Evolutionary conservation across 2,329 filamentous ascomycete genomes (phyloP).

Genomic region (Talaromyces sp.): DNA sequence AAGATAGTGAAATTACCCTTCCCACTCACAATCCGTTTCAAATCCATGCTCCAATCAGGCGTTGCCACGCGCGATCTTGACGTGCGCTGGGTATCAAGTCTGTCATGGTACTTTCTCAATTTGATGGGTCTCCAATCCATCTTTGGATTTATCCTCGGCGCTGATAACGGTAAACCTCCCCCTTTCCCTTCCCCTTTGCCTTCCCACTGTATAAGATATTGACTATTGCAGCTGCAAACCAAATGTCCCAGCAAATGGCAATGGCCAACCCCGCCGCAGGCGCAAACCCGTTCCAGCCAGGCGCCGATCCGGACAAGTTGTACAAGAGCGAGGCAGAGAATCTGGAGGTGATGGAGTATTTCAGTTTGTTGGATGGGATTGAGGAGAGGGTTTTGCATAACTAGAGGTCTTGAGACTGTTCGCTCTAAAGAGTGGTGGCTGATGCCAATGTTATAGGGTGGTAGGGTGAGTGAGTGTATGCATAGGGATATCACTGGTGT

Average conservation of each 20-base stretch:
- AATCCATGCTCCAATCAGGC: conserved; percentile 97
- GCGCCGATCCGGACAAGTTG: conserved; percentile 92
- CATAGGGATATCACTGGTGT: too few species aligned
- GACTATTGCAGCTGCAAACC: conserved; percentile 67
- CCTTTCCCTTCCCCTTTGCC: neutral
- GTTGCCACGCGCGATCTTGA: conserved; percentile 95
- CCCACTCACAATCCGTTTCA: conserved; percentile 96
- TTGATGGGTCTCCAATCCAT: conserved; percentile 95
- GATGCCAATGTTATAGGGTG: too few species aligned
- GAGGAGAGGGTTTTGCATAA: conserved; percentile 74
- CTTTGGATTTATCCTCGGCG: conserved; percentile 94
- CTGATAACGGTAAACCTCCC: conserved; percentile 76
- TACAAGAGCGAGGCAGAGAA: conserved; percentile 93
- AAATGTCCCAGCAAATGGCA: conserved; percentile 81
- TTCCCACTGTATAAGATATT: neutral
- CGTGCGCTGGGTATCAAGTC: conserved; percentile 95
- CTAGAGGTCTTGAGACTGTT: conserved; percentile 23
- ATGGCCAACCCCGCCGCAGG: conserved; percentile 67
- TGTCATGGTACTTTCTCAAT: conserved; percentile 98
- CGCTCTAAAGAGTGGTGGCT: conserved; percentile 8
- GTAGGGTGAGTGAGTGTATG: too few species aligned
- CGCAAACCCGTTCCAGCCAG: conserved; percentile 77
- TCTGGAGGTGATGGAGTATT: conserved; percentile 88
- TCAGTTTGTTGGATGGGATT: conserved; percentile 83
- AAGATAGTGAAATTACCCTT: conserved; percentile 86